A percentile compares a stretch with the other conserved stretches of the same genome.
phyloP scores from a whole-genome alignment of 2,329 filamentous ascomycete genomes.

The Podosphaera fusca region DNA sequence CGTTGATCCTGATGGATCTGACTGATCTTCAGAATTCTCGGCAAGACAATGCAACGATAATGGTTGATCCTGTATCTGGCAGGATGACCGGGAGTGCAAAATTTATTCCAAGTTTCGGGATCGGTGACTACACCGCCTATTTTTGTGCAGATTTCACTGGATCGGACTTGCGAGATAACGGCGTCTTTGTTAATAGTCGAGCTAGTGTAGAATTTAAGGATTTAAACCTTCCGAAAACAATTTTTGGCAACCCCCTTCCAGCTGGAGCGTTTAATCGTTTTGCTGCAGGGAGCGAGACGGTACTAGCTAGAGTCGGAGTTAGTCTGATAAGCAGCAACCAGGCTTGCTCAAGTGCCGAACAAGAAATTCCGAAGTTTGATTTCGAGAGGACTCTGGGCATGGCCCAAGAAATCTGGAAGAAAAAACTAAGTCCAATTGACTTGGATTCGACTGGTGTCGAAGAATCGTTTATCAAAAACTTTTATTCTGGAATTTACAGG shows the following conservation, averaged over 20 bases:
- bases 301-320: slow-evolving; percentile 42
- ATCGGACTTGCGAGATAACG: slow-evolving; percentile 31
- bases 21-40: slow-evolving; percentile 35
- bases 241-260: slow-evolving; percentile 30
- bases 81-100: slow-evolving; percentile 37
- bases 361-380: slow-evolving; percentile 44
- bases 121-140: slow-evolving; percentile 33
- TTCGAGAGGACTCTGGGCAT: slow-evolving; percentile 29
- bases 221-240: neutral
- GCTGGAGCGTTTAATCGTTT: slow-evolving; percentile 44
- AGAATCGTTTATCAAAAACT: slow-evolving; percentile 31
- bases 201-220: slow-evolving; percentile 20
- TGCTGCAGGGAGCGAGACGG: slow-evolving; percentile 22
- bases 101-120: slow-evolving; percentile 42
- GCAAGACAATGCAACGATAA: slow-evolving; percentile 31
- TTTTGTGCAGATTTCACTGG: slow-evolving; percentile 48
- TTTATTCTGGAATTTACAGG: slow-evolving; percentile 53
- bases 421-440: slow-evolving; percentile 34
- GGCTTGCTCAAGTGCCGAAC: slow-evolving; percentile 45
- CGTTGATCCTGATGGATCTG: slow-evolving; percentile 42
- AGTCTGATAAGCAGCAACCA: slow-evolving; percentile 44
- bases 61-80: slow-evolving; percentile 30
- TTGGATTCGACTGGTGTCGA: slow-evolving; percentile 31
- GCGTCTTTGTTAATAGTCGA: slow-evolving; percentile 35
- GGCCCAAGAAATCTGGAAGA: slow-evolving; percentile 33